Percentiles rank a stretch among this genome's conserved stretches.
Evolutionary conservation across 768 basidiomycete species (phyloP).

Genomic region (Serendipita sp.): DNA sequence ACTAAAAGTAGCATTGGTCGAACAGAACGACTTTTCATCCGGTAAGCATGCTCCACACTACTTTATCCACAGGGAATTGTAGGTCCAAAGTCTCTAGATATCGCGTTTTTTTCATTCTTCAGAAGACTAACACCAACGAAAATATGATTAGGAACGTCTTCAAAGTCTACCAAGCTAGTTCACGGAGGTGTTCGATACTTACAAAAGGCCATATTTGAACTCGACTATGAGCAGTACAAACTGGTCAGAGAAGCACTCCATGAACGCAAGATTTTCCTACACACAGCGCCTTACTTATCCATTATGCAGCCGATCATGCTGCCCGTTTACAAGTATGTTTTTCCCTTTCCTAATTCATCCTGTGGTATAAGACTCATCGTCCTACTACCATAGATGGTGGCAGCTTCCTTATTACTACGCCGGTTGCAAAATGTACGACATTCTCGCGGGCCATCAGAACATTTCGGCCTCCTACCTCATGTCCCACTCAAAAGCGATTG

Average conservation of each 20-base stretch:
- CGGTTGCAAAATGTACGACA: conserved; percentile 91
- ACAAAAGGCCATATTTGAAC: conserved; percentile 88
- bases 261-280: conserved; percentile 83
- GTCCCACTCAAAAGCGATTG: conserved; percentile 83
- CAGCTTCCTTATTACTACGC: conserved; percentile 92
- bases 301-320: conserved; percentile 94
- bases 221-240: conserved; percentile 94
- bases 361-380: conserved; percentile 7
- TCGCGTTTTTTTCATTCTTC: not conserved
- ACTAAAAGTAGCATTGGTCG: conserved; percentile 82
- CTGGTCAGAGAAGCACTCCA: conserved; percentile 90
- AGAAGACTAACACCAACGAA: not conserved
- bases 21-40: conserved; percentile 79
- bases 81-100: not conserved
- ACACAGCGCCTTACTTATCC: conserved; percentile 87
- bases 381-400: conserved; percentile 49
- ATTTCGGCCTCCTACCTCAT: conserved; percentile 93
- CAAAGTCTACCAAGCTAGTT: conserved; percentile 94
- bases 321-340: conserved; percentile 70
- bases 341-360: not conserved
- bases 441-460: conserved; percentile 89
- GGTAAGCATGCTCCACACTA: conserved; percentile 29
- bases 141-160: conserved; percentile 56
- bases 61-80: not conserved
- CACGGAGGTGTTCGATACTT: conserved; percentile 96